Percentiles rank a stretch among this genome's conserved stretches.
These are phyloP conservation scores for Boletus rubescentipes DNA, from an alignment of 768 basidiomycete genomes.

Conservation along the genomic window DNA sequence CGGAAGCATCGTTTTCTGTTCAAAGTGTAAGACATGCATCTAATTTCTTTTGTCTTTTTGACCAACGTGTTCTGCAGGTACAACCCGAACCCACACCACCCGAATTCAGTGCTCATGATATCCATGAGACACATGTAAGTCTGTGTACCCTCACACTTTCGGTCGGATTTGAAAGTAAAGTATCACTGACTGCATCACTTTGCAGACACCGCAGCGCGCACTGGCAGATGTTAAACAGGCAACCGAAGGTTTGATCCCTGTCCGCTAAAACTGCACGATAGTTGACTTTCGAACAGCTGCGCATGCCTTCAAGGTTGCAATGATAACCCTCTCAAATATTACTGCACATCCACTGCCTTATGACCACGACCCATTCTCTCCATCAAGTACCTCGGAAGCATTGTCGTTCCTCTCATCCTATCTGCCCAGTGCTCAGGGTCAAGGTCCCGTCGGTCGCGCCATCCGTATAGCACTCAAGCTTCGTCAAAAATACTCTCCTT, in stretches of 20 bases:
- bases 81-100: conserved; percentile 14
- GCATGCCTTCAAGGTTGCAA: conserved; percentile 74
- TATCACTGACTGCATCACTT: neutral
- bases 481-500: conserved; percentile 55
- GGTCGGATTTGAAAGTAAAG: neutral
- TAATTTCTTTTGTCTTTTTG: neutral
- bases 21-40: conserved; percentile 15
- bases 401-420: conserved; percentile 61
- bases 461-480: conserved; percentile 68
- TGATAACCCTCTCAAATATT: conserved; percentile 62
- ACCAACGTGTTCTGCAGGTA: conserved; percentile 6
- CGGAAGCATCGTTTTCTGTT: conserved; percentile 13
- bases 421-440: conserved; percentile 71
- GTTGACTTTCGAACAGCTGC: conserved; percentile 44
- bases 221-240: conserved; percentile 40
- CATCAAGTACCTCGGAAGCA: conserved; percentile 39
- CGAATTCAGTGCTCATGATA: neutral
- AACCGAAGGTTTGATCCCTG: conserved; percentile 46
- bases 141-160: neutral
- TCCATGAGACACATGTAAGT: conserved; percentile 18
- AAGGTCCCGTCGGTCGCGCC: conserved; percentile 70
- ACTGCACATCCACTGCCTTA: conserved; percentile 59
- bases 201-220: conserved; percentile 13
- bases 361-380: conserved; percentile 47
- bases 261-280: neutral